A percentile compares a stretch with the other conserved stretches of the same genome.
phyloP scores from a whole-genome alignment of 768 basidiomycete species.

The Phylloporus arenicola region DNA sequence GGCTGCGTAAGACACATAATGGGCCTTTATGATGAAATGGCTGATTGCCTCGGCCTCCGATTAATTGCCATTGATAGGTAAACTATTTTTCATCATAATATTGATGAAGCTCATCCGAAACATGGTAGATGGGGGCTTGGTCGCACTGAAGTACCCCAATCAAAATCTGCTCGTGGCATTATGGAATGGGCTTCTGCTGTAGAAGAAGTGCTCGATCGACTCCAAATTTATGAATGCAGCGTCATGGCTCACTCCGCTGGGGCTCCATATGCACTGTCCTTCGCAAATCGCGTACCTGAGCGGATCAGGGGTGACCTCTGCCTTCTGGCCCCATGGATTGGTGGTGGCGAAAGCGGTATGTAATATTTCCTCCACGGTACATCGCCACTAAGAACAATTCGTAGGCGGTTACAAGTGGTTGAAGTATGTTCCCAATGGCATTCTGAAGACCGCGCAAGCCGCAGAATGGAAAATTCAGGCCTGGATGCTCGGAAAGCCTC shows the following conservation, averaged over 20 bases:
- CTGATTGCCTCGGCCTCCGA: conserved; percentile 75
- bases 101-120: conserved; percentile 10
- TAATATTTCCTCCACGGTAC: conserved; percentile 3
- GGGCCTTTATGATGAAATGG: conserved; percentile 96
- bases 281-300: conserved; percentile 67
- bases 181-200: conserved; percentile 89
- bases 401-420: conserved; percentile 91
- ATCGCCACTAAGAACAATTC: conserved; percentile 11
- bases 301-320: conserved; percentile 82
- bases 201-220: conserved; percentile 80
- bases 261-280: conserved; percentile 88
- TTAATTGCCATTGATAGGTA: conserved; percentile 93
- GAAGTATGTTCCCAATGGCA: conserved; percentile 89
- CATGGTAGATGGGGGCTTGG: conserved; percentile 82
- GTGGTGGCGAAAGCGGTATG: conserved; percentile 84
- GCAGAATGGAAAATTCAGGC: conserved; percentile 97
- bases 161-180: conserved; percentile 70
- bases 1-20: conserved; percentile 94
- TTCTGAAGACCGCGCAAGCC: conserved; percentile 91
- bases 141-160: conserved; percentile 63
- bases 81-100: conserved; percentile 15
- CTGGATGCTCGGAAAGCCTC: conserved; percentile 96
- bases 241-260: conserved; percentile 96
- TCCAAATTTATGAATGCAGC: conserved; percentile 75
- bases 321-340: conserved; percentile 93